A percentile compares a stretch with the other conserved stretches of the same genome.
phyloP scores from a whole-genome alignment of 2,329 filamentous ascomycete species.

The Curvularia sp. region DNA sequence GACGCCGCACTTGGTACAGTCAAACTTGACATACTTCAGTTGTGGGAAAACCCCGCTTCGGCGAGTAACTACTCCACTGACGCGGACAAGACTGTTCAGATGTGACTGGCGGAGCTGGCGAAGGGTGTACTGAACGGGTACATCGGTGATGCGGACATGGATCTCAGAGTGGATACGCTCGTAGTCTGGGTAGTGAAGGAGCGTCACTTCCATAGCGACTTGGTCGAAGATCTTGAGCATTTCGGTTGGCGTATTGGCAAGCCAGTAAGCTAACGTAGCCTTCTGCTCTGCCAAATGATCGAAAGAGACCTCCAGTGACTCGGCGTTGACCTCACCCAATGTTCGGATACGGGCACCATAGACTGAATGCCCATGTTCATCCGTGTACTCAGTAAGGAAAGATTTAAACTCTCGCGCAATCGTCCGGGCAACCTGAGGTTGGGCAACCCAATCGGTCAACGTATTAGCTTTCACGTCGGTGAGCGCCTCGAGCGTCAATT shows the following conservation, averaged over 20 bases:
- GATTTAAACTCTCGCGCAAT: constrained; percentile 97
- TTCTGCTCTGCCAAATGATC: constrained; percentile 89
- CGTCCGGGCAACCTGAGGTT: constrained; percentile 86
- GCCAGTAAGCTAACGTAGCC: constrained; percentile 91
- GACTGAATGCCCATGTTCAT: constrained; percentile 86
- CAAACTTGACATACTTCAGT: constrained; percentile 97
- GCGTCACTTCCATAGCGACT: constrained; percentile 93
- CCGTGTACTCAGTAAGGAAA: constrained; percentile 95
- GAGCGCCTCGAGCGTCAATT: constrained; percentile 88
- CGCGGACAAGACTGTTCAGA: constrained; percentile 92
- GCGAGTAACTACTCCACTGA: constrained; percentile 93
- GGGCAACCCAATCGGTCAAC: constrained; percentile 92
- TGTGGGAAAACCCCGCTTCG: constrained; percentile 96
- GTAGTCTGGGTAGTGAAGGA: constrained; percentile 96
- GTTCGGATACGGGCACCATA: constrained; percentile 94
- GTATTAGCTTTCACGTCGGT: constrained; percentile 93
- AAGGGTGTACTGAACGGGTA: constrained; percentile 93
- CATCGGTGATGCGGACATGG: constrained; percentile 93
- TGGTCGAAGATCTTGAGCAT: constrained; percentile 96
- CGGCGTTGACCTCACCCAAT: constrained; percentile 95
- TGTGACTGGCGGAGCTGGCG: constrained; percentile 94
- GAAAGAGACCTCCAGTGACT: constrained; percentile 95
- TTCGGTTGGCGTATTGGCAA: constrained; percentile 94
- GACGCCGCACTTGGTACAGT: constrained; percentile 90
- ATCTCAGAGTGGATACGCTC: constrained; percentile 97